Percentiles rank a stretch among this genome's conserved stretches.
These are phyloP conservation scores for Hyphodiscus hymeniophilus DNA, from an alignment of 495 filamentous ascomycete genomes.

Conservation along the genomic window DNA sequence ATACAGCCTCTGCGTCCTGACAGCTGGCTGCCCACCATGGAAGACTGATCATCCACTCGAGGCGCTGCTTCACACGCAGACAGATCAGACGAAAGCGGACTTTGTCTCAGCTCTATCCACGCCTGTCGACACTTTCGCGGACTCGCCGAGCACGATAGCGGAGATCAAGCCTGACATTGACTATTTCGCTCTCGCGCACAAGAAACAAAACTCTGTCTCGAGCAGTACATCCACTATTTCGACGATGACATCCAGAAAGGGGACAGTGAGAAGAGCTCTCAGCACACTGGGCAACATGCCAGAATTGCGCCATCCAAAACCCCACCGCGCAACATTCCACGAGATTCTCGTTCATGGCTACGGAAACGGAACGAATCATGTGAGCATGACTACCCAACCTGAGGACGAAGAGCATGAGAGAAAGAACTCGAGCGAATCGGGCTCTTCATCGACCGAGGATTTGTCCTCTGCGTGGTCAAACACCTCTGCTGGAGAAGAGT, in stretches of 20 bases:
- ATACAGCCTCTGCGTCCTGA: constrained; percentile 36
- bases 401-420: not conserved
- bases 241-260: constrained; percentile 17
- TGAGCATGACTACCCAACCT: constrained; percentile 5
- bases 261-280: constrained; percentile 25
- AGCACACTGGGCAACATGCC: constrained; percentile 17
- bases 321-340: constrained; percentile 23
- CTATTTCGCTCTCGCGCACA: constrained; percentile 28
- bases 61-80: constrained; percentile 14
- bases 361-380: constrained; percentile 32
- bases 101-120: not conserved
- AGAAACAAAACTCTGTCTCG: constrained; percentile 6
- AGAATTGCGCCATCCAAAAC: constrained; percentile 15
- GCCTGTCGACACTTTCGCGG: constrained; percentile 1
- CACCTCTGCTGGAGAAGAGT: constrained; percentile 6
- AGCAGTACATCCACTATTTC: constrained; percentile 20
- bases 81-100: constrained; percentile 18
- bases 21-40: constrained; percentile 34
- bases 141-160: not conserved
- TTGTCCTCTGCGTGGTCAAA: constrained; percentile 17
- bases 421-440: constrained; percentile 10
- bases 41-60: constrained; percentile 19
- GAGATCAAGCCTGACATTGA: constrained; percentile 36
- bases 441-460: constrained; percentile 11
- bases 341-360: constrained; percentile 36